Percentiles rank a stretch among this genome's conserved stretches.
phyloP scores from a whole-genome alignment of 164 flowering plant species.

The Magnolia officinalis region DNA sequence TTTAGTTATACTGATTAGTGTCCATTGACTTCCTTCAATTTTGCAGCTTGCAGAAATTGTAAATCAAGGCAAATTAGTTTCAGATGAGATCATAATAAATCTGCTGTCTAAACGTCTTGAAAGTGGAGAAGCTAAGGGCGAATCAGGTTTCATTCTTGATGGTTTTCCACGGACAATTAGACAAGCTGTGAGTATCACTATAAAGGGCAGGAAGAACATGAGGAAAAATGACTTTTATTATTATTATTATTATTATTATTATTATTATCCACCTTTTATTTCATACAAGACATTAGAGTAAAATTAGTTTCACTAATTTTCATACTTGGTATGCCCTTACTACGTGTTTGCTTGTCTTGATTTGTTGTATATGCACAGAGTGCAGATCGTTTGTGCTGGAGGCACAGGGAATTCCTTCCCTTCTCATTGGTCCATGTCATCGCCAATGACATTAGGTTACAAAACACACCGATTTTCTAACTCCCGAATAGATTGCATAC shows the following conservation, averaged over 20 bases:
- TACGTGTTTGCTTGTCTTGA: neutral
- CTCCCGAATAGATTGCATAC: too few species aligned
- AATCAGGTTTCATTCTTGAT: slow-evolving; percentile 90
- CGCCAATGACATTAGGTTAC: too few species aligned
- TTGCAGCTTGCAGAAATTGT: slow-evolving; percentile 82
- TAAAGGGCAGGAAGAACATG: slow-evolving; percentile 5
- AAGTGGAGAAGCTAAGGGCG: slow-evolving; percentile 70
- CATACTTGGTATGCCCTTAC: slow-evolving; percentile 4
- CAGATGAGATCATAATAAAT: slow-evolving; percentile 79
- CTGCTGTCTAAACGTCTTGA: slow-evolving; percentile 81
- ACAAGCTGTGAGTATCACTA: slow-evolving; percentile 69
- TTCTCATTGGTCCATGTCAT: too few species aligned
- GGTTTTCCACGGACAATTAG: slow-evolving; percentile 92
- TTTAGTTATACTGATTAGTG: neutral
- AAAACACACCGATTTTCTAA: too few species aligned
- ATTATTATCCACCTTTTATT: too few species aligned
- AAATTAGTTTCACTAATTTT: neutral
- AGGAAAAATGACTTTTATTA: neutral
- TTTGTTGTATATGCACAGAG: neutral
- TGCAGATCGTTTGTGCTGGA: too few species aligned
- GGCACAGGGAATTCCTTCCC: too few species aligned
- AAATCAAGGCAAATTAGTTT: slow-evolving; percentile 80
- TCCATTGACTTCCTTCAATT: neutral
- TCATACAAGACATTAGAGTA: neutral
- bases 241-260: too few species aligned